phyloP scores from a whole-genome alignment of 495 filamentous ascomycete genomes.

The Penicillium flavigenum region DNA sequence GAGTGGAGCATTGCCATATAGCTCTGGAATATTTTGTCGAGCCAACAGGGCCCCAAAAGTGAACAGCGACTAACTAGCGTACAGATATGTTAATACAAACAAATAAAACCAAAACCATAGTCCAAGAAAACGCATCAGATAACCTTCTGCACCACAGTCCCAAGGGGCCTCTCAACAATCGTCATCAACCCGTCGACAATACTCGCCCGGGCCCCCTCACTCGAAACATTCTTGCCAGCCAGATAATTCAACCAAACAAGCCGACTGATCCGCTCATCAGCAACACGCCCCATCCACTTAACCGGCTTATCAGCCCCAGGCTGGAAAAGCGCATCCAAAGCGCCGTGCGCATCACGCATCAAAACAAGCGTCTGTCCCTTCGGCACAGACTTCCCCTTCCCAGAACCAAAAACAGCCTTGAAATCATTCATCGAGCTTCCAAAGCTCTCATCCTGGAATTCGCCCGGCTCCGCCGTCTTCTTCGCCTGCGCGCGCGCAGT shows the following conservation, averaged over 20 bases:
- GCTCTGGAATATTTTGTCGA: background rate
- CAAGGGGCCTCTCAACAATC: slow-evolving; percentile 84
- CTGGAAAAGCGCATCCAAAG: slow-evolving; percentile 68
- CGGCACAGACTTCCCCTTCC: slow-evolving; percentile 61
- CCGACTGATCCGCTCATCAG: slow-evolving; percentile 76
- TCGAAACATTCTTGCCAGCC: slow-evolving; percentile 81
- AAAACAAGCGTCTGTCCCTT: slow-evolving; percentile 75
- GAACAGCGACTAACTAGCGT: slow-evolving; percentile 5
- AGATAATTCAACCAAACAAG: slow-evolving; percentile 89
- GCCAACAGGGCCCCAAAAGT: background rate
- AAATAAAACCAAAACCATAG: slow-evolving; percentile 14
- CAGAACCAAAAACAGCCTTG: slow-evolving; percentile 72
- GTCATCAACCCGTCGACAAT: slow-evolving; percentile 86
- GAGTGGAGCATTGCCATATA: slow-evolving; percentile 9
- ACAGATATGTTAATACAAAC: slow-evolving; percentile 5
- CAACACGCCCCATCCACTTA: slow-evolving; percentile 62
- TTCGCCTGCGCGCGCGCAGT: slow-evolving; percentile 61
- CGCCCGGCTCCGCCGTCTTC: slow-evolving; percentile 29
- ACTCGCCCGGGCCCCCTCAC: slow-evolving; percentile 73
- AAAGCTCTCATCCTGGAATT: slow-evolving; percentile 69
- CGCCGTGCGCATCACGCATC: slow-evolving; percentile 63
- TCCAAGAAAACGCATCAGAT: slow-evolving; percentile 28
- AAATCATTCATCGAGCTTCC: slow-evolving; percentile 69
- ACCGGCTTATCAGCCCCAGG: slow-evolving; percentile 40
- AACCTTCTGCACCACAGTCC: slow-evolving; percentile 77